Evolutionary conservation across 1,139 yeast genomes (phyloP).

Genomic region (Hemisphaericaspora subhashii): DNA sequence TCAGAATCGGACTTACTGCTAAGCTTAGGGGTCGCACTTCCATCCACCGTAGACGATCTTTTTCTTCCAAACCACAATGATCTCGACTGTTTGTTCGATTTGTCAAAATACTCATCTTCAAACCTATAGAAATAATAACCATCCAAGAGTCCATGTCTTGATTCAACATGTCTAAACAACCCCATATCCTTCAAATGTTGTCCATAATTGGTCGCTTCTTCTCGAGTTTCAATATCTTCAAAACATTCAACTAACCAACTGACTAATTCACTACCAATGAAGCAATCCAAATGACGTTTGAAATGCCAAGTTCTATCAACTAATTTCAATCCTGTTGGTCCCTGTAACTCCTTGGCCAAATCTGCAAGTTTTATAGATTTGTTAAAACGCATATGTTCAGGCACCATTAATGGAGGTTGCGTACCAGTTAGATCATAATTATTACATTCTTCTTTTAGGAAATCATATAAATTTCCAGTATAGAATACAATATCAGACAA

Average conservation of each 20-base stretch:
- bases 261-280: constrained; percentile 82
- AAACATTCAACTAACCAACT: constrained; percentile 80
- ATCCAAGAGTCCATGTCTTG: constrained; percentile 80
- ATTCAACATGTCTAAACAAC: constrained; percentile 76
- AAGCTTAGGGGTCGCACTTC: constrained; percentile 17
- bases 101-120: constrained; percentile 54
- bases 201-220: constrained; percentile 80
- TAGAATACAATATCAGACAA: constrained; percentile 81
- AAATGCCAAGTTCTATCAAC: constrained; percentile 92
- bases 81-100: constrained; percentile 20
- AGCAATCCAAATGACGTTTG: constrained; percentile 73
- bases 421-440: constrained; percentile 36
- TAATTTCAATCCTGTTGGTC: constrained; percentile 60
- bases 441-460: constrained; percentile 43
- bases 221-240: constrained; percentile 75
- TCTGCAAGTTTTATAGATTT: constrained; percentile 39
- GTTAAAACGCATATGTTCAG: constrained; percentile 33
- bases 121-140: constrained; percentile 90
- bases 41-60: constrained; percentile 15
- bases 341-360: constrained; percentile 67
- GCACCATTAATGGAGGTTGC: constrained; percentile 36
- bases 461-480: constrained; percentile 79
- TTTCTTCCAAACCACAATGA: constrained; percentile 38
- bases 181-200: constrained; percentile 71
- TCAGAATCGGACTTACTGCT: constrained; percentile 26